Conservation (phyloP, 257 asterid species). For the Buddleja alternifolia region DNA sequence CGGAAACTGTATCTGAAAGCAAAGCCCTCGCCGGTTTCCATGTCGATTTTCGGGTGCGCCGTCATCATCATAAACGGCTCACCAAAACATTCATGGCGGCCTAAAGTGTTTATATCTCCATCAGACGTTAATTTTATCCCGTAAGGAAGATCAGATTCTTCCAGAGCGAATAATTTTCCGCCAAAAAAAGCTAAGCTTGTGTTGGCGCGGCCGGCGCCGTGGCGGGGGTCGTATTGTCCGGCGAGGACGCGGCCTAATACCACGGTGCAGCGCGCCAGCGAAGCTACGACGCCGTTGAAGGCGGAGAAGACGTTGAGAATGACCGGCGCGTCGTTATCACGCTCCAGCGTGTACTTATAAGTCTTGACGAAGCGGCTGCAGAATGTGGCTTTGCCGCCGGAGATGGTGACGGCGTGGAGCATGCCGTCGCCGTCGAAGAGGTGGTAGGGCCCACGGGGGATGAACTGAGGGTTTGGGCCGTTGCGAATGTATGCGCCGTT, state of each 20-base stretch:
- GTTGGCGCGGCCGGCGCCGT: slow-evolving; percentile 59
- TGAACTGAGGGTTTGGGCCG: slow-evolving; percentile 75
- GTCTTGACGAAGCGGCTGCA: slow-evolving; percentile 61
- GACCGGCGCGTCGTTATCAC: slow-evolving; percentile 35
- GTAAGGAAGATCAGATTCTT: slow-evolving; percentile 62
- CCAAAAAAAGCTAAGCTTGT: slow-evolving; percentile 52
- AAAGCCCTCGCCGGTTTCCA: slow-evolving; percentile 45
- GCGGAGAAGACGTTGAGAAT: slow-evolving; percentile 52
- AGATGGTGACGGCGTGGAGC: slow-evolving; percentile 57
- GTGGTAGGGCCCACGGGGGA: slow-evolving; percentile 68
- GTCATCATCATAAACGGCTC: slow-evolving; percentile 44
- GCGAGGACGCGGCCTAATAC: slow-evolving; percentile 25
- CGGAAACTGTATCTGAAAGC: slow-evolving; percentile 43
- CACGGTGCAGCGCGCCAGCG: slow-evolving; percentile 36
- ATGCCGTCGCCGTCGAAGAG: slow-evolving; percentile 71
- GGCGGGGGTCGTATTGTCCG: slow-evolving; percentile 34
- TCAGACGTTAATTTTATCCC: slow-evolving; percentile 32
- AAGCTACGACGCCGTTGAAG: slow-evolving; percentile 42
- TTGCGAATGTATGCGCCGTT: slow-evolving; percentile 67
- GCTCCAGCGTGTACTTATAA: slow-evolving; percentile 46
- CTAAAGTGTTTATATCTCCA: slow-evolving; percentile 54
- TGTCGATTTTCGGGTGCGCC: slow-evolving; percentile 63
- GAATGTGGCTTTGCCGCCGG: slow-evolving; percentile 43
- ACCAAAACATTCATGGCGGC: slow-evolving; percentile 43
- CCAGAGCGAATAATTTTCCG: slow-evolving; percentile 50